Conservation (phyloP, 164 flowering plant species). For the Tetracentron sinense region DNA sequence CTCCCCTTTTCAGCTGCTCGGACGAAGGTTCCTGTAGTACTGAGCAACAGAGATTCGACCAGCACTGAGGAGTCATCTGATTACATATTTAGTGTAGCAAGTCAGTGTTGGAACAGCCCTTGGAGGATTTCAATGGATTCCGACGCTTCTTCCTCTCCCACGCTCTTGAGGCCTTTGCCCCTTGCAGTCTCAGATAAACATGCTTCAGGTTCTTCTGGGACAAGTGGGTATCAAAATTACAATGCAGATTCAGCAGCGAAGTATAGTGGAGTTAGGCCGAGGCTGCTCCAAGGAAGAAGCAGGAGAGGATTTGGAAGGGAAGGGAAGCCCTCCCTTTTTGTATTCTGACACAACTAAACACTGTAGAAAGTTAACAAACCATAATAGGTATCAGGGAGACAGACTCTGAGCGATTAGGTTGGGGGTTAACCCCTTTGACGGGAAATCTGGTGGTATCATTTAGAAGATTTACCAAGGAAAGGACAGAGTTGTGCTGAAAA, state of each 20-base stretch:
- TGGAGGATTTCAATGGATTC: conserved; percentile 43
- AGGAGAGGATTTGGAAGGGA: conserved; percentile 16
- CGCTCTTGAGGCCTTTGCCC: conserved; percentile 24
- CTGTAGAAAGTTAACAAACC: conserved; percentile 34
- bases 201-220: conserved; percentile 22
- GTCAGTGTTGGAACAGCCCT: conserved; percentile 37
- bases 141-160: conserved; percentile 39
- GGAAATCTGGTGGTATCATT: conserved; percentile 32
- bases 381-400: conserved; percentile 38
- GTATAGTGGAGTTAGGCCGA: conserved; percentile 4
- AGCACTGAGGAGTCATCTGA: conserved; percentile 75
- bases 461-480: conserved; percentile 37
- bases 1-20: conserved; percentile 74
- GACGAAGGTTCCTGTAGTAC: conserved; percentile 84
- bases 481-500: conserved; percentile 20
- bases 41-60: conserved; percentile 64
- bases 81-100: conserved; percentile 48
- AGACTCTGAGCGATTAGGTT: conserved; percentile 35
- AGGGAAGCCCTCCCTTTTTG: conserved; percentile 28
- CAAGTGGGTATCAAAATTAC: conserved; percentile 16
- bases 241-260: not conserved
- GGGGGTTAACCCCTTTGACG: conserved; percentile 28
- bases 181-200: conserved; percentile 17
- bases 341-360: conserved; percentile 41
- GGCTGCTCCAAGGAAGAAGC: conserved; percentile 10